Evolutionary conservation across 495 filamentous ascomycete species (phyloP), one percentile per base, ranked within the genome.

Genomic region (Talaromyces proteolyticus): DNA sequence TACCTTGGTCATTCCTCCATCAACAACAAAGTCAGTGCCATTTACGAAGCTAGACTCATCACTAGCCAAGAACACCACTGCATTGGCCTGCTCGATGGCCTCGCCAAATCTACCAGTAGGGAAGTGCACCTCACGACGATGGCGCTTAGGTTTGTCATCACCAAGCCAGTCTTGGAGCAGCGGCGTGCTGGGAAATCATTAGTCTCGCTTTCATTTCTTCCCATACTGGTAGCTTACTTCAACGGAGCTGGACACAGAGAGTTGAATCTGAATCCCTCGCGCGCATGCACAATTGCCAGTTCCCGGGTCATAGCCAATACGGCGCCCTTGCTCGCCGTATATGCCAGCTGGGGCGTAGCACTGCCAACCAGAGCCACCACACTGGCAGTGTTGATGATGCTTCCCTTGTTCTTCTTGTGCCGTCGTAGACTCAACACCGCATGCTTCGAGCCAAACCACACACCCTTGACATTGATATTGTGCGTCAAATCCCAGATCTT

Each of bases 101-200:
- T 98, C 93, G 18, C 93, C 93, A 58, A 98, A 98, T 12, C 93
- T 78, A n/a, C 93, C 93, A 2, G 79, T 81, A 2, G 93, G 93
- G 75, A 98, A 96, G 58, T 98, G 93, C 37, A 98, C 80, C 74
- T 96, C 91, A 46, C 93, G 85, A 26, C 93, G 75, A 58, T 77
- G 66, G 19, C 93, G 83, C 79, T 96, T 97, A 26, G 77, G 80
- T 50, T 80, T 60, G 67, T 97, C 93, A 55, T 92, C 87, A 25
- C 94, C 94, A 0, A 98, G 81, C 87, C 89, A 96, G 69, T 96
- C 86, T 71, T 96, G 91, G 41, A 98, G 75, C n/a, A 98, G 72
- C 17, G 82, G 79, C 0, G 82, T 86, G 64, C 78, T 83, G 50
- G 16, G 8, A 10, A 8, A 39, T 38, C n/a, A 17, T 47, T 22